A percentile compares a stretch with the other conserved stretches of the same genome.
Evolutionary conservation across 2,329 filamentous ascomycete genomes (phyloP).

Genomic region (Bipolaris sorokiniana): DNA sequence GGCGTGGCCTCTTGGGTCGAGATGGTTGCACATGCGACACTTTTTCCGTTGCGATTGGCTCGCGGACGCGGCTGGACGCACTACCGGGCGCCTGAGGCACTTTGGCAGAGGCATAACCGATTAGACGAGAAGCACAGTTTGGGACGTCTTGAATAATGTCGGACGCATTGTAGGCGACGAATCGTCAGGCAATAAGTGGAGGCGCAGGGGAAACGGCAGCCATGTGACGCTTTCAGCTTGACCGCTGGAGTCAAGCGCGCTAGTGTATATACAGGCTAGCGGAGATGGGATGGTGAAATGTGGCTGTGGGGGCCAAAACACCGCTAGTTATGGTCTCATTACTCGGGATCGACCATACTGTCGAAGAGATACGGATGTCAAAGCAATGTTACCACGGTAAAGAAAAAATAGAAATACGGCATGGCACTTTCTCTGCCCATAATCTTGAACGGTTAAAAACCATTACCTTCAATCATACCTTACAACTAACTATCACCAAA

Average conservation of each 20-base stretch:
- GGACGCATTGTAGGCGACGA: conserved; percentile 11
- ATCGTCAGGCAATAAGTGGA: not conserved
- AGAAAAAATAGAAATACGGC: too few relatives aligned
- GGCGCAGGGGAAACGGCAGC: not conserved
- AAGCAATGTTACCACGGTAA: too few relatives aligned
- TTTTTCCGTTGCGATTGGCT: conserved; percentile 28
- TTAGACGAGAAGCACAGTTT: not conserved
- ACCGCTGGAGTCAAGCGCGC: not conserved
- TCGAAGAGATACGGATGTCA: not conserved
- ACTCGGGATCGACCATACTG: too few relatives aligned
- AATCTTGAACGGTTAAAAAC: too few relatives aligned
- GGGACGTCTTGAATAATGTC: conserved; percentile 2
- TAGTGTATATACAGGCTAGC: not conserved
- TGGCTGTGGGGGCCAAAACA: conserved; percentile 4
- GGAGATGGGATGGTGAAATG: not conserved
- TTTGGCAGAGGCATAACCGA: conserved; percentile 34
- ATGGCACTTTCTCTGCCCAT: too few relatives aligned
- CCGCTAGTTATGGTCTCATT: not conserved
- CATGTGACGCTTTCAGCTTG: not conserved
- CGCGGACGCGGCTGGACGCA: conserved; percentile 19
- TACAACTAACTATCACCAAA: too few relatives aligned
- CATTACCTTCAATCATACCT: too few relatives aligned
- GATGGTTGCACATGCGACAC: conserved; percentile 39
- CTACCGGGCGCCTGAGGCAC: conserved; percentile 29
- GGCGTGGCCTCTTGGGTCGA: conserved; percentile 37